phyloP scores from a whole-genome alignment of 768 basidiomycete genomes.

The Zangia roseola region DNA sequence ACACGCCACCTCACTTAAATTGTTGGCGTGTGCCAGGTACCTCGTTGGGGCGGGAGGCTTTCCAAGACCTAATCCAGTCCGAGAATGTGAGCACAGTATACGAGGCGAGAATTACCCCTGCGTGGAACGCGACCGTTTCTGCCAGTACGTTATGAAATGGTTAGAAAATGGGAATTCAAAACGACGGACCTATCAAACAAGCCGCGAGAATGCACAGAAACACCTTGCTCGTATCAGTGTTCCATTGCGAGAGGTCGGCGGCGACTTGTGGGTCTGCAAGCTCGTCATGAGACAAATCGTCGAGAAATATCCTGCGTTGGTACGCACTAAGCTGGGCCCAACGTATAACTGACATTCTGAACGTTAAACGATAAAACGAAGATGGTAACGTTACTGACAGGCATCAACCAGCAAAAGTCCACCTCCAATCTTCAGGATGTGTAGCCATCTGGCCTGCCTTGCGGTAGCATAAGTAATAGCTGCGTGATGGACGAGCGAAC shows the following conservation, averaged over 20 bases:
- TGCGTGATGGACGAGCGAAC: not conserved
- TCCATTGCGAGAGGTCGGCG: constrained; percentile 48
- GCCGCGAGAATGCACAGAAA: constrained; percentile 65
- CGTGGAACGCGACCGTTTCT: constrained; percentile 80
- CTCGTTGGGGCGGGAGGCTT: constrained; percentile 10
- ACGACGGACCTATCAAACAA: constrained; percentile 54
- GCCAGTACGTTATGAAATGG: not conserved
- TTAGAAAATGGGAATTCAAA: not conserved
- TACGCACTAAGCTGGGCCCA: constrained; percentile 70
- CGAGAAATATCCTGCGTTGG: not conserved
- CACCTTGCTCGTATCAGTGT: constrained; percentile 43
- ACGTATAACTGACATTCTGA: constrained; percentile 56
- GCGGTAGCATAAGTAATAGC: constrained; percentile 1
- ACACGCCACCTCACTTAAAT: constrained; percentile 46
- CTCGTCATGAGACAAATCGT: not conserved
- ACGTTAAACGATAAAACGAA: constrained; percentile 3
- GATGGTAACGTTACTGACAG: constrained; percentile 46
- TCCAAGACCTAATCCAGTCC: constrained; percentile 35
- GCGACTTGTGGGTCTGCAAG: constrained; percentile 40
- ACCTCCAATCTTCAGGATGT: constrained; percentile 58
- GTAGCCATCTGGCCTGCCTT: constrained; percentile 62
- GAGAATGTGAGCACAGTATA: constrained; percentile 47
- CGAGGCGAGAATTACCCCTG: constrained; percentile 59
- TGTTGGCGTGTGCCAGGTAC: constrained; percentile 57
- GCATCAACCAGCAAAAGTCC: constrained; percentile 66